Evolutionary conservation across 1,139 yeast species (phyloP), one percentile per base, ranked within the genome.

Genomic region (Wickerhamomyces sp.): DNA sequence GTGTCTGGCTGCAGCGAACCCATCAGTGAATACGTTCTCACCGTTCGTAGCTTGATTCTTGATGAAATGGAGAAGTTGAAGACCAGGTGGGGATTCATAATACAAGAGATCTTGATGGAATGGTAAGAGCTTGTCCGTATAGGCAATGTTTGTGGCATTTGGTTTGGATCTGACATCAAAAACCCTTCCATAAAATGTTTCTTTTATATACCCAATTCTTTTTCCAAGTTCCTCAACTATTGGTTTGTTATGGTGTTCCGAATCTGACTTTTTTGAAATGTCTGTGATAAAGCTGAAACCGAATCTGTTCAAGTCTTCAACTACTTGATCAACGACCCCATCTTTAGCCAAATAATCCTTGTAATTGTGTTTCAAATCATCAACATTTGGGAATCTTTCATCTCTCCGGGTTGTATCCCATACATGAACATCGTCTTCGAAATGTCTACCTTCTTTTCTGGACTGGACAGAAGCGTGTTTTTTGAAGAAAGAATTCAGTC

Each of bases 41-140:
- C 89, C 89, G 3, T 91, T 93, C 3, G 49, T 42, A 5, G 84
- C 72, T 6, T 73, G 66, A 55, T 84, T 84, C 33, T 74, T 66
- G 32, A 84, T 71, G 35, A 76, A 70, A 49, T 84, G 93, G 30
- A 85, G 64, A 24, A 83, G 57, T 52, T 85, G 93, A 26, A 84
- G 63, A 0, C 94, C 94, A 0, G 95, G 95, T 2, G 93, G 93
- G 9, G 88, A 78, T 55, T 85, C 91, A 52, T 83, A 78, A 58
- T 84, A 85, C 33, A 80, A 66, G 27, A 85, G 65, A 48, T 85
- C 94, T 86, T 82, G 84, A 51, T 85, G 95, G 38, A 85, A 64
- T 4, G 91, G 91, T 35, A 85, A 65, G 44, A 75, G 76, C 2
- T 70, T 70, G 33, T 70, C 67, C 3, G 93, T 81, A 50, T 82